phyloP scores from a whole-genome alignment of 352 stramenopile genomes.

The Blastocystis sp. region DNA sequence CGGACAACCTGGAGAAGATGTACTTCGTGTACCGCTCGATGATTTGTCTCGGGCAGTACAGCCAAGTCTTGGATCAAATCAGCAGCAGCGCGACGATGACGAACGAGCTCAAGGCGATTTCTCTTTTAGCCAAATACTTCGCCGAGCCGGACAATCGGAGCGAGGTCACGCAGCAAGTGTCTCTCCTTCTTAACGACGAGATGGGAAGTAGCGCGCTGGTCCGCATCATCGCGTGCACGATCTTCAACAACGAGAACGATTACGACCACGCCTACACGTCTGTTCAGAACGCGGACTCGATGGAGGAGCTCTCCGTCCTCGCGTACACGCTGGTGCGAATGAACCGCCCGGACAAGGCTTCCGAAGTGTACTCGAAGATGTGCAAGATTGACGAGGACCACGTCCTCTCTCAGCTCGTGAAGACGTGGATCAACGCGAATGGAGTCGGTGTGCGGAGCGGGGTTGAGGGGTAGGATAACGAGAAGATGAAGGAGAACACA shows the following conservation, averaged over 20 bases:
- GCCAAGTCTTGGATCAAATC: constrained; percentile 36
- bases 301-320: constrained; percentile 69
- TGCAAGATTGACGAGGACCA: constrained; percentile 72
- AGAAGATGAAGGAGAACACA: constrained; percentile 73
- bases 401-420: constrained; percentile 49
- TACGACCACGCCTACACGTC: constrained; percentile 66
- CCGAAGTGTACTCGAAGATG: constrained; percentile 55
- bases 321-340: constrained; percentile 69
- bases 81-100: constrained; percentile 18
- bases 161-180: constrained; percentile 10
- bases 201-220: constrained; percentile 40
- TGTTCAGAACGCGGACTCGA: constrained; percentile 61
- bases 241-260: constrained; percentile 74
- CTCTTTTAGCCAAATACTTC: constrained; percentile 60
- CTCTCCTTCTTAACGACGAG: constrained; percentile 64
- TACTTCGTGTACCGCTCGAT: constrained; percentile 58
- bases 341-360: constrained; percentile 62
- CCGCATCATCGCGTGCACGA: constrained; percentile 63
- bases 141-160: constrained; percentile 27
- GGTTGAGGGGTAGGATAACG: constrained; percentile 41
- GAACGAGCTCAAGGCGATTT: constrained; percentile 16
- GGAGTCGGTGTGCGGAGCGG: not conserved
- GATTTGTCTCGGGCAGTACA: constrained; percentile 51
- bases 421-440: constrained; percentile 68
- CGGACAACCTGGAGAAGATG: constrained; percentile 40